Evolutionary conservation across 2,329 filamentous ascomycete genomes (phyloP).

Genomic region (Phyllosticta citrichinensis): DNA sequence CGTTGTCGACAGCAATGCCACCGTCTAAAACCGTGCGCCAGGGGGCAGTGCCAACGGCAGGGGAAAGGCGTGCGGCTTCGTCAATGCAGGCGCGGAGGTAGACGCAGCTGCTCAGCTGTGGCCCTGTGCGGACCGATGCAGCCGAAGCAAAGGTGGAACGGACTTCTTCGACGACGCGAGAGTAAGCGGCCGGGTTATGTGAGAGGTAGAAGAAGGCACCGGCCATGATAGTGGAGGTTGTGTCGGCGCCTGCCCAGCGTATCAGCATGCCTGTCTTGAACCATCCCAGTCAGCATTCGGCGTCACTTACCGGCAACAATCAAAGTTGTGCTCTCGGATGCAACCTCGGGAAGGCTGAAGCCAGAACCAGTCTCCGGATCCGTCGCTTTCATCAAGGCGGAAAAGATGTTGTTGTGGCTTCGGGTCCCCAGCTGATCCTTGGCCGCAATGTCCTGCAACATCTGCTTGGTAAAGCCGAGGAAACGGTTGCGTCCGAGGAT

Average conservation of each 20-base stretch:
- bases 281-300: not conserved
- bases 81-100: conserved; percentile 33
- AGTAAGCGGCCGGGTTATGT: conserved; percentile 27
- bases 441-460: not conserved
- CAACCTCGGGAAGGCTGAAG: conserved; percentile 37
- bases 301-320: conserved; percentile 32
- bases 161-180: conserved; percentile 25
- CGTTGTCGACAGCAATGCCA: conserved; percentile 18
- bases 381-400: conserved; percentile 37
- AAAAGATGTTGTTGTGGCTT: conserved; percentile 34
- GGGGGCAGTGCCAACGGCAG: conserved; percentile 30
- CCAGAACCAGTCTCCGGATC: conserved; percentile 37
- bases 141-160: conserved; percentile 25
- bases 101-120: conserved; percentile 23
- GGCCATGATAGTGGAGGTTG: conserved; percentile 34
- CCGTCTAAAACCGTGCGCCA: conserved; percentile 26
- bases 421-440: not conserved
- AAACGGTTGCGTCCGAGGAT: conserved; percentile 3
- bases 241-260: conserved; percentile 31
- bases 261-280: not conserved
- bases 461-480: conserved; percentile 1
- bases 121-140: conserved; percentile 29
- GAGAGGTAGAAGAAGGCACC: conserved; percentile 37
- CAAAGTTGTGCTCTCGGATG: conserved; percentile 39
- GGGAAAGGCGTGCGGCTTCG: conserved; percentile 32